Base-by-base conservation (phyloP, 306 rosid genomes). In the Albizia julibrissin region DNA sequence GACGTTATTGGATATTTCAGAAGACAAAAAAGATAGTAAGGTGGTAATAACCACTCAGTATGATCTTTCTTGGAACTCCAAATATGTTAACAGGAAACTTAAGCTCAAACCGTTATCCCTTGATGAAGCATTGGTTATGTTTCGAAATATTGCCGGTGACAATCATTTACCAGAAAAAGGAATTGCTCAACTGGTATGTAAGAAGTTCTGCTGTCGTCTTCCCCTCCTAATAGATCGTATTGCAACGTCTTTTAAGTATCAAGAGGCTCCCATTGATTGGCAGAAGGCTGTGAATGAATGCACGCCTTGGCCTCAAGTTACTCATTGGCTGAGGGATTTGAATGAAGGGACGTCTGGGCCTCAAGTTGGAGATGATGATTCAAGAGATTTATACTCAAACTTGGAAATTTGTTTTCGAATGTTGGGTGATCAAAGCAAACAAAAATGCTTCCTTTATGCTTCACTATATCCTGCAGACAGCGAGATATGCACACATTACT, bases 131-230 rank as follows among this genome's bases (percentile, higher is more conserved):
- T 42, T 2, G 46, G 2, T 8, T 0, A 86, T 83, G 84, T 86
- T 86, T 22, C 26, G 13, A 31, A 33, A 72, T 0, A 77, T 6
- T 29, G 43, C 73, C 3, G 50, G 33, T 47, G 19, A 13, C 54
- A 47, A 47, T 0, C 54, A 0, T 14, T 13, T 47, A 34, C 39
- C 39, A 47, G 5, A 14, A 19, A 47, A 3, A 12, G 6, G 5
- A 47, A 12, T 0, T 0, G 56, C n/a, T 18, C 8, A 5, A 18
- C n/a, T 4, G 3, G 4, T 49, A 49, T 83, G 58, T 22, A 29
- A 68, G 7, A 77, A 72, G 54, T 83, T 84, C 54, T 81, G 87
- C 70, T 81, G 83, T 76, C n/a, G 85, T 65, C 84, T 86, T 47
- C 87, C 83, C 7, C 80, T 86, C 42, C 82, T 86, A 5, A 72